Evolutionary conservation across 345 rosid genomes (phyloP).

Genomic region (Gossypium arboreum): DNA sequence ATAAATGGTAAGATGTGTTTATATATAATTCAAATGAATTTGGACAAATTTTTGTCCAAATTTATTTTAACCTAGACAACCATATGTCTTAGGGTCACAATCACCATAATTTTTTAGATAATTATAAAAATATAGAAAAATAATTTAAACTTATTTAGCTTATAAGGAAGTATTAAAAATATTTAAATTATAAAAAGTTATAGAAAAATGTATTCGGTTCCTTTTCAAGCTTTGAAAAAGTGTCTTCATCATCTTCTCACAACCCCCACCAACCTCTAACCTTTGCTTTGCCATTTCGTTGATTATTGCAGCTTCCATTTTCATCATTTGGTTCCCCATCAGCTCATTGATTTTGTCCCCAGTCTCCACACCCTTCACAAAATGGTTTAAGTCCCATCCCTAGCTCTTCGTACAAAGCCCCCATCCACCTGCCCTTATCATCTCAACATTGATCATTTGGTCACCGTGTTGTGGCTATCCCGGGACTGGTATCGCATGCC

Average conservation of each 20-base stretch:
- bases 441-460: slow-evolving; percentile 39
- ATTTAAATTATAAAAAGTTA: no score
- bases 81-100: no score
- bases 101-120: no score
- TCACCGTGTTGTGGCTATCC: slow-evolving; percentile 44
- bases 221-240: slow-evolving; percentile 10
- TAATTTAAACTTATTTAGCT: no score
- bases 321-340: slow-evolving; percentile 29
- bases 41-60: accelerated
- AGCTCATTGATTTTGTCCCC: slow-evolving; percentile 24
- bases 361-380: slow-evolving; percentile 38
- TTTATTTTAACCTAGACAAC: no score
- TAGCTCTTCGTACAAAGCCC: slow-evolving; percentile 30
- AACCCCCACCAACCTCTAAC: slow-evolving; percentile 26
- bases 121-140: no score
- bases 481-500: slow-evolving; percentile 32
- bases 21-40: no score
- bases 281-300: slow-evolving; percentile 33
- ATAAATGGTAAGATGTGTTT: no score
- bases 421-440: slow-evolving; percentile 23
- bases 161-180: no score
- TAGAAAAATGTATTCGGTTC: background rate
- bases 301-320: slow-evolving; percentile 17
- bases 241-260: background rate
- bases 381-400: slow-evolving; percentile 25